A percentile compares a stretch with the other conserved stretches of the same genome.
Conservation (phyloP, 768 basidiomycete species). For the Mrakia frigida region DNA sequence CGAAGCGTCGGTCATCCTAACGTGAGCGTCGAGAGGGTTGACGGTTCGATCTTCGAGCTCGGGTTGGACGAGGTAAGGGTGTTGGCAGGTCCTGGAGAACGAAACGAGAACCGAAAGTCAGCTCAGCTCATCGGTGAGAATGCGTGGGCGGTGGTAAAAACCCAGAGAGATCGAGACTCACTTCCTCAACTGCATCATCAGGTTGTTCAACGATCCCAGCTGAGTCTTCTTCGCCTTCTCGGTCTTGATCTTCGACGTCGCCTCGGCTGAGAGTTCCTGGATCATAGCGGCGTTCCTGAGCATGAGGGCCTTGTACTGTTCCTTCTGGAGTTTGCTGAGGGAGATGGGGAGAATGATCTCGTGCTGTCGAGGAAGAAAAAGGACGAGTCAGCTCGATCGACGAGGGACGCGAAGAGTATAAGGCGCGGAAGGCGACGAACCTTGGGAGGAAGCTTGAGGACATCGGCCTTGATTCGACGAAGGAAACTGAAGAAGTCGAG, state of each 20-base stretch:
- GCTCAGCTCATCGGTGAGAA: neutral
- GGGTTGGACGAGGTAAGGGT: constrained; percentile 44
- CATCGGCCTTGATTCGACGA: constrained; percentile 87
- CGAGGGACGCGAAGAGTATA: neutral
- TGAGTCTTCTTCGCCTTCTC: constrained; percentile 18
- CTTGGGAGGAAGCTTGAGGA: constrained; percentile 79
- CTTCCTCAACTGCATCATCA: constrained; percentile 63
- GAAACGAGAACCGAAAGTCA: neutral
- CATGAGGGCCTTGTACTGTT: constrained; percentile 73
- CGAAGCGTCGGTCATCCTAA: constrained; percentile 65
- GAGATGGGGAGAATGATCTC: constrained; percentile 69
- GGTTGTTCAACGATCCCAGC: constrained; percentile 55
- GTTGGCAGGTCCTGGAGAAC: constrained; percentile 21
- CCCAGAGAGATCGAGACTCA: neutral
- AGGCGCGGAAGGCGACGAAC: constrained; percentile 45
- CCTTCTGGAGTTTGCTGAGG: constrained; percentile 77
- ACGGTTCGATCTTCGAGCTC: constrained; percentile 71
- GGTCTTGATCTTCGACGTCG: constrained; percentile 18
- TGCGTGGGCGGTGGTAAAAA: neutral
- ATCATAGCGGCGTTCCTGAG: constrained; percentile 16
- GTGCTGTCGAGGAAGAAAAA: constrained; percentile 33
- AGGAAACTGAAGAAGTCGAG: constrained; percentile 53
- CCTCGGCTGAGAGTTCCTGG: constrained; percentile 7
- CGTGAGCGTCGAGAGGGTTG: constrained; percentile 58
- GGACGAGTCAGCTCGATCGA: neutral